Evolutionary conservation across 805 yeast species (phyloP), one percentile per base, ranked within the genome.

Genomic region (Hyphopichia homilentoma): DNA sequence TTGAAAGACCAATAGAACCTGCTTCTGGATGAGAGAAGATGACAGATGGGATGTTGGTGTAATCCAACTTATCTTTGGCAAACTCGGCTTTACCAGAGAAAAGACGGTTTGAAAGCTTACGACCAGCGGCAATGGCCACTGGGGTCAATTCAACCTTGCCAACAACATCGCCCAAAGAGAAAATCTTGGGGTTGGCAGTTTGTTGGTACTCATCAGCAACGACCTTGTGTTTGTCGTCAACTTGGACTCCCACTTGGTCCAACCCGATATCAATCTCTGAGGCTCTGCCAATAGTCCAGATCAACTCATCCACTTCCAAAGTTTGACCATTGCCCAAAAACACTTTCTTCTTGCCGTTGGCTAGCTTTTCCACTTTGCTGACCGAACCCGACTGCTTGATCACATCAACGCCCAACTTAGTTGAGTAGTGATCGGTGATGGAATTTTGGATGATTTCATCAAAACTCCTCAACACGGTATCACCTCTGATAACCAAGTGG

Each of bases 1-100:
- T 95, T 35, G 85, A 70, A 35, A 93, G 63, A 32, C 99, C 99
- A 58, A 90, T 80, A 5, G 95, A 73, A 32, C 97, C 98, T 5
- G 94, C 94, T 65, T 90, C 97, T 20, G 99, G 99, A 61, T 93
- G 99, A 3, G 96, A 80, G 60, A 93, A 93, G n/a, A 93, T 75
- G n/a, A 81, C 99, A 27, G 96, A 83, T 26, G 99, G 98, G 31
- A 93, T 78, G 54, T 89, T 84, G 18, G 57, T 63, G 61, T 81
- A 93, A 57, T 88, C 96, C 58, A 85, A 86, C 55, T 89, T 87
- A 57, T 81, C 84, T 29, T 77, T 58, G 41, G 75, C 76, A 67
- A 73, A 86, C 35, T 63, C 57, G 41, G 73, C 77, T 35, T 89
- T 82, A 15, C 96, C 96, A 5, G 68, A 62, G 56, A 90, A 93